Evolutionary conservation across 441 rosid species (phyloP).

Genomic region (Isatis lusitanica): DNA sequence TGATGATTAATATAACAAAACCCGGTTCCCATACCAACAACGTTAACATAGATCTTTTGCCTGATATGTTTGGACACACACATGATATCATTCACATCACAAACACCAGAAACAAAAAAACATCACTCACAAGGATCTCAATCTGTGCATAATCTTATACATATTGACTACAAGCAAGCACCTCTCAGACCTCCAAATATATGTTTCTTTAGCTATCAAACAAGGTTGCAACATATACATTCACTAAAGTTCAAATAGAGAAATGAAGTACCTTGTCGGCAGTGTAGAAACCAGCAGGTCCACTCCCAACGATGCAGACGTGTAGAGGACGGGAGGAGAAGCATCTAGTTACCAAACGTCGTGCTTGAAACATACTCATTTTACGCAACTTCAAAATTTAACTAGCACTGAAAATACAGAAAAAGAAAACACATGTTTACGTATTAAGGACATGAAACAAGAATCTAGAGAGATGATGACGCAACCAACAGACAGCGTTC

Average conservation of each 20-base stretch:
- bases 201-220: not conserved
- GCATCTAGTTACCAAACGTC: slow-evolving; percentile 43
- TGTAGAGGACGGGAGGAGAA: slow-evolving; percentile 59
- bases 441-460: not conserved
- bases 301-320: slow-evolving; percentile 91
- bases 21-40: not conserved
- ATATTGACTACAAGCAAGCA: not conserved
- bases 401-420: not conserved
- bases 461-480: not conserved
- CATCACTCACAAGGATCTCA: not conserved
- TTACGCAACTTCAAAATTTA: not conserved
- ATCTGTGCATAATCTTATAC: not conserved
- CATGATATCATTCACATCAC: not conserved
- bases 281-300: slow-evolving; percentile 92
- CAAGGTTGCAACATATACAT: not conserved
- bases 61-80: not conserved
- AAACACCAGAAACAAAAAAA: not conserved
- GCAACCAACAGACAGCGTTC: not conserved
- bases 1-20: not conserved
- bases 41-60: not conserved
- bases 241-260: not conserved
- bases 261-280: slow-evolving; percentile 68
- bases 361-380: slow-evolving; percentile 41
- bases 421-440: not conserved
- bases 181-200: not conserved